A percentile compares a stretch with the other conserved stretches of the same genome.
Conservation (phyloP, 2,329 filamentous ascomycete genomes). For the Chaetomium sp. region DNA sequence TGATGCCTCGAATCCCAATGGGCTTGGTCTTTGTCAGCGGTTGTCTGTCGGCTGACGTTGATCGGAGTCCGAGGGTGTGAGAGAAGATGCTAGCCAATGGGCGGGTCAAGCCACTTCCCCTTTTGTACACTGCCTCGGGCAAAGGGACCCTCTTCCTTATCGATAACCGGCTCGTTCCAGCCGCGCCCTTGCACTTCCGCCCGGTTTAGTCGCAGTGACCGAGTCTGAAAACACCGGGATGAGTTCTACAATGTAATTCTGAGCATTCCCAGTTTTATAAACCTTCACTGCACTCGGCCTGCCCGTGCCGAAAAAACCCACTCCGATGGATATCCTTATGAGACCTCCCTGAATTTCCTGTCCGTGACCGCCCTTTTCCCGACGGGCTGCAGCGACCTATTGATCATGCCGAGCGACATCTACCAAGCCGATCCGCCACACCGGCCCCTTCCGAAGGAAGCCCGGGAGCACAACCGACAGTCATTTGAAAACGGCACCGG, state of each 20-base stretch:
- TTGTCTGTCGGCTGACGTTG: slow-evolving; percentile 9
- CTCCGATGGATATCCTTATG: slow-evolving; percentile 29
- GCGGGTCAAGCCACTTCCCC: neutral
- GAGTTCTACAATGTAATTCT: slow-evolving; percentile 40
- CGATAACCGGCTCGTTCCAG: slow-evolving; percentile 14
- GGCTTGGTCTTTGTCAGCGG: slow-evolving; percentile 7
- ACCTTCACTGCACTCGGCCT: slow-evolving; percentile 23
- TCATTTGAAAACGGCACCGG: neutral
- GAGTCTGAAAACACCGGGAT: slow-evolving; percentile 32
- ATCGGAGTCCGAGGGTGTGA: neutral
- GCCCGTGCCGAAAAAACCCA: slow-evolving; percentile 17
- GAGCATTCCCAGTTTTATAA: slow-evolving; percentile 37
- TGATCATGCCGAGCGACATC: slow-evolving; percentile 33
- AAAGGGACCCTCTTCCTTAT: slow-evolving; percentile 20
- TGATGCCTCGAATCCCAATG: neutral
- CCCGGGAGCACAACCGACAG: slow-evolving; percentile 14
- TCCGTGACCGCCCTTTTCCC: slow-evolving; percentile 6
- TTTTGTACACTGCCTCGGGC: slow-evolving; percentile 13
- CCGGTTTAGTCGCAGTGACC: slow-evolving; percentile 15
- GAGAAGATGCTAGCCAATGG: neutral
- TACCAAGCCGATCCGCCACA: slow-evolving; percentile 34
- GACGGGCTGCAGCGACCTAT: slow-evolving; percentile 15
- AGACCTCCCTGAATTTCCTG: slow-evolving; percentile 32
- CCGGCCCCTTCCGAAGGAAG: slow-evolving; percentile 12
- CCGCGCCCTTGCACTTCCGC: neutral